Conservation (phyloP, 2,329 filamentous ascomycete genomes). For the Arthrobotrys musiformis region DNA sequence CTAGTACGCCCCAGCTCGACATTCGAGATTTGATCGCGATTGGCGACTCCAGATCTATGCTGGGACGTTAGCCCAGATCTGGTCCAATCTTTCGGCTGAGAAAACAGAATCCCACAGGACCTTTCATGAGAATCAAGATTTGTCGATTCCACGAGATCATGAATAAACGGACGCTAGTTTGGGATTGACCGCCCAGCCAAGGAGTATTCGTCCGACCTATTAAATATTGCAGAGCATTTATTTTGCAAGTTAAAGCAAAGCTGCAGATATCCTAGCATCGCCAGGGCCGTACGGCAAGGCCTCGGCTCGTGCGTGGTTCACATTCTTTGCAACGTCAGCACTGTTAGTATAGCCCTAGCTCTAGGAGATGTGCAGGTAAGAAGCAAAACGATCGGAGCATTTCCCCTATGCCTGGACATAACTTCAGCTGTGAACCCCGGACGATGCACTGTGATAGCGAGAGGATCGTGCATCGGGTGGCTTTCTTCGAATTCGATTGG, state of each 20-base stretch:
- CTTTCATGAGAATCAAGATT: conserved; percentile 12
- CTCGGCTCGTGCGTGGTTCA: conserved; percentile 16
- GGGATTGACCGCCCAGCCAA: background rate
- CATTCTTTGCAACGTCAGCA: conserved; percentile 51
- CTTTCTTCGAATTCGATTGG: conserved; percentile 43
- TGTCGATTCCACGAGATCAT: background rate
- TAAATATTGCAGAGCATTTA: conserved; percentile 1
- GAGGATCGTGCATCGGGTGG: conserved; percentile 47
- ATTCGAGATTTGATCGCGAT: conserved; percentile 54
- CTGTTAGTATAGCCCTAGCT: background rate
- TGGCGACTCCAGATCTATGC: conserved; percentile 52
- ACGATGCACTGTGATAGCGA: conserved; percentile 40
- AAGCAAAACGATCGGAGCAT: conserved; percentile 44
- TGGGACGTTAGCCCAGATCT: conserved; percentile 27
- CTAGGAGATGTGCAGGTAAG: background rate
- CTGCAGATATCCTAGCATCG: conserved; percentile 17
- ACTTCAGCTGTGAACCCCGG: conserved; percentile 46
- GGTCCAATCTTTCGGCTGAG: background rate
- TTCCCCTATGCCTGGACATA: conserved; percentile 19
- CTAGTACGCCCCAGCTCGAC: conserved; percentile 6
- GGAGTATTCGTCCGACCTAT: conserved; percentile 12
- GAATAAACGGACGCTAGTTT: conserved; percentile 14
- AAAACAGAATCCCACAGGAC: conserved; percentile 1
- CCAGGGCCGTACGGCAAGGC: background rate
- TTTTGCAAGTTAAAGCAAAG: conserved; percentile 20